Evolutionary conservation across 495 filamentous ascomycete species (phyloP).

Genomic region (Aspergillus asperescens): DNA sequence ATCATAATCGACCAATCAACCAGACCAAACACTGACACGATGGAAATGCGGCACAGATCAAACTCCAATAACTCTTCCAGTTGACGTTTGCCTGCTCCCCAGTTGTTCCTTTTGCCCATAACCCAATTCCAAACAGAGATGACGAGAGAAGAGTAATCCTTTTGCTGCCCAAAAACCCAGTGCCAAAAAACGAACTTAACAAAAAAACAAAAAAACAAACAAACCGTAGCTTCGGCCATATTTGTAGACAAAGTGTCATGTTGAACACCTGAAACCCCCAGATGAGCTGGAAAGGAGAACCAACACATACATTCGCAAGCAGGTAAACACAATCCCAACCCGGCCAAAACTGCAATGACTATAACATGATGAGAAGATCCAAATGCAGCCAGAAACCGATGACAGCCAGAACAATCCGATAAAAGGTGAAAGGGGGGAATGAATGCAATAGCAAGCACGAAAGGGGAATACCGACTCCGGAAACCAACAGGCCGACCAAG

Average conservation of each 20-base stretch:
- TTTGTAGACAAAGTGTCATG: conserved; percentile 18
- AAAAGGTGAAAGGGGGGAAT: conserved; percentile 9
- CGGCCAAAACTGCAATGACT: conserved; percentile 6
- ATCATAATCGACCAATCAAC: not conserved
- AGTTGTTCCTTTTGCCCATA: conserved; percentile 15
- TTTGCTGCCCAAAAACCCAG: conserved; percentile 17
- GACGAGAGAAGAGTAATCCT: conserved; percentile 9
- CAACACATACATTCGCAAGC: conserved; percentile 19
- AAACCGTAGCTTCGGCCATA: conserved; percentile 14
- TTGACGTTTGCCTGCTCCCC: conserved; percentile 26
- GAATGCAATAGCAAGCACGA: conserved; percentile 21
- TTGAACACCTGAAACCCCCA: conserved; percentile 19
- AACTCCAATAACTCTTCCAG: conserved; percentile 25
- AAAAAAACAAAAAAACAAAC: conserved; percentile 2
- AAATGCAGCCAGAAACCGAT: conserved; percentile 14
- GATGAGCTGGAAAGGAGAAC: conserved; percentile 20
- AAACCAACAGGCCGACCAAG: conserved; percentile 29
- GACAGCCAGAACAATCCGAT: no score
- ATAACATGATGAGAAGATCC: conserved; percentile 7
- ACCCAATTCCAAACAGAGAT: conserved; percentile 13
- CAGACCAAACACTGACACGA: conserved; percentile 6
- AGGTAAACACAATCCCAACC: conserved; percentile 19
- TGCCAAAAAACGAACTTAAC: no score
- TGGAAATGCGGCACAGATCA: conserved; percentile 21
- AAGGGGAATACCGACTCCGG: conserved; percentile 27